phyloP scores from a whole-genome alignment of 805 yeast species.

The Pichia deserticola region DNA sequence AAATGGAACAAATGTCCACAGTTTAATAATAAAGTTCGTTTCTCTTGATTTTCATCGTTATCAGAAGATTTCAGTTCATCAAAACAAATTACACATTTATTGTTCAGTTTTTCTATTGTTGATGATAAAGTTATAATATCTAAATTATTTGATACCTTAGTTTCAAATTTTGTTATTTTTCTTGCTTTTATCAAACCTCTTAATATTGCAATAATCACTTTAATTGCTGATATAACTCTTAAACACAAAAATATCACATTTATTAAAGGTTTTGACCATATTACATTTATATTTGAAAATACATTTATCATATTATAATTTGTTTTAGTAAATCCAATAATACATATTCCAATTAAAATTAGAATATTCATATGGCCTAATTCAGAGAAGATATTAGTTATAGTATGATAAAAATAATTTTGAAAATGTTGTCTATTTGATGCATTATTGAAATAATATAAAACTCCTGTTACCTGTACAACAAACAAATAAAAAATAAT shows the following conservation, averaged over 20 bases:
- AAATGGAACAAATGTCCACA: slow-evolving; percentile 17
- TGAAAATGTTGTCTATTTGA: slow-evolving; percentile 10
- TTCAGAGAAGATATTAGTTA: slow-evolving; percentile 5
- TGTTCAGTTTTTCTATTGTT: slow-evolving; percentile 7
- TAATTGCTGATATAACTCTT: slow-evolving; percentile 12
- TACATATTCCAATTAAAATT: slow-evolving; percentile 6
- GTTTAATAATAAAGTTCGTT: not conserved
- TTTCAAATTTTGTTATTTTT: slow-evolving; percentile 11
- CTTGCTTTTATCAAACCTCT: slow-evolving; percentile 13
- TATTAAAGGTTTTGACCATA: slow-evolving; percentile 12
- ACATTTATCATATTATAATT: not conserved
- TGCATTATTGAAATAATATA: slow-evolving; percentile 12
- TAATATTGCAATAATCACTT: slow-evolving; percentile 10
- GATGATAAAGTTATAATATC: not conserved
- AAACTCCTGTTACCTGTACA: slow-evolving; percentile 11
- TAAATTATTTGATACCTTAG: not conserved
- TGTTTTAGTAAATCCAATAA: slow-evolving; percentile 7
- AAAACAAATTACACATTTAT: slow-evolving; percentile 15
- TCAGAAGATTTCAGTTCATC: slow-evolving; percentile 7
- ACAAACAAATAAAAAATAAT: too few relatives aligned
- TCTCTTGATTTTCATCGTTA: not conserved
- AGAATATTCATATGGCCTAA: slow-evolving; percentile 6
- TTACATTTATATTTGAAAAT: slow-evolving; percentile 4
- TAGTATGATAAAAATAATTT: slow-evolving; percentile 8
- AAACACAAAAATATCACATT: slow-evolving; percentile 12